These are phyloP conservation scores for Fusarium sp. DNA, from an alignment of 2,329 filamentous ascomycete species.

Conservation along the genomic window DNA sequence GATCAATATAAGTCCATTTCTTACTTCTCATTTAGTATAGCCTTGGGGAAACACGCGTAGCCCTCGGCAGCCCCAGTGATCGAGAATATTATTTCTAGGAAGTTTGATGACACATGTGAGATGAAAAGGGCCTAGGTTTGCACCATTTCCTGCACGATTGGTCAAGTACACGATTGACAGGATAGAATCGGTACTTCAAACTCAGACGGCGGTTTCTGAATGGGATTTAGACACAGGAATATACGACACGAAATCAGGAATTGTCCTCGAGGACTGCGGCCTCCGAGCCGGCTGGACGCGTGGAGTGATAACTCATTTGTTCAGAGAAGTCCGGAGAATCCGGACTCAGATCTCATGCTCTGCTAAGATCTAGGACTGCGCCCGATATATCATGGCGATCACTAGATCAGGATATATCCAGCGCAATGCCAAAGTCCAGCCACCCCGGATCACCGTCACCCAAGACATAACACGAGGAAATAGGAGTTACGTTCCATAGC, in stretches of 20 bases:
- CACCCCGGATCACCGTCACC: neutral
- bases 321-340: too few relatives aligned
- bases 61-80: too few relatives aligned
- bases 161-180: too few relatives aligned
- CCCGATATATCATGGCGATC: neutral
- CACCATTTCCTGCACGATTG: too few relatives aligned
- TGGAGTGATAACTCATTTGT: neutral
- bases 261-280: neutral
- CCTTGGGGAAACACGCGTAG: too few relatives aligned
- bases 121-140: too few relatives aligned
- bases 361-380: neutral
- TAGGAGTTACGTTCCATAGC: constrained; percentile 17
- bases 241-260: neutral
- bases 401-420: neutral
- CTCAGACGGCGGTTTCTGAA: neutral
- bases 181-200: too few relatives aligned
- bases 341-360: neutral
- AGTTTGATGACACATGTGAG: too few relatives aligned
- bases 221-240: neutral
- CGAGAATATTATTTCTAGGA: too few relatives aligned
- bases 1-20: too few relatives aligned
- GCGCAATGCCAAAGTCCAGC: neutral
- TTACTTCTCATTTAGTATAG: too few relatives aligned
- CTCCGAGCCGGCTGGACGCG: fast-evolving
- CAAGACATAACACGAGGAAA: constrained; percentile 11